phyloP scores from a whole-genome alignment of 73 alveolate genomes.

The Symbiodinium pilosum region DNA sequence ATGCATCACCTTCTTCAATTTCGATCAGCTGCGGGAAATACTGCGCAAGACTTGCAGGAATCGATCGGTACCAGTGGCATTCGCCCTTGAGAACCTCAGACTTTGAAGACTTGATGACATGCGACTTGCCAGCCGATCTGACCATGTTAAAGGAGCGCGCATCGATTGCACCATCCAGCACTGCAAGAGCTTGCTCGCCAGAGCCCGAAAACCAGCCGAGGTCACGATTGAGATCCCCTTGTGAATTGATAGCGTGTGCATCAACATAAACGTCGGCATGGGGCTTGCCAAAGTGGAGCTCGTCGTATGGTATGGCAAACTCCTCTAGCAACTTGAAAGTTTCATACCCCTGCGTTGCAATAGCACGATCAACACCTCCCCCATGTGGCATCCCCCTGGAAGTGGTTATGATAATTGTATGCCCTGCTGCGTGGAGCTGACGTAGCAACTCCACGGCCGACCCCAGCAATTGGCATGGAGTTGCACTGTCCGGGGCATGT shows the following conservation, averaged over 20 bases:
- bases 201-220: constrained; percentile 50
- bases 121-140: constrained; percentile 24
- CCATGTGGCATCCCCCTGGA: constrained; percentile 57
- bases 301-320: constrained; percentile 69
- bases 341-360: constrained; percentile 60
- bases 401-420: constrained; percentile 90
- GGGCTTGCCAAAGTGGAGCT: constrained; percentile 93
- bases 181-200: background rate
- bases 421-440: constrained; percentile 37
- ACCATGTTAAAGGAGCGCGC: constrained; percentile 79
- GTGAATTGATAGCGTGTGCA: constrained; percentile 70
- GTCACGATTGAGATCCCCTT: constrained; percentile 68
- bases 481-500: background rate
- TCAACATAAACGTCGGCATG: constrained; percentile 58
- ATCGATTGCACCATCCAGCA: constrained; percentile 71
- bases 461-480: constrained; percentile 2
- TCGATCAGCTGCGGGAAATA: constrained; percentile 62
- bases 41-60: constrained; percentile 23
- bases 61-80: constrained; percentile 58
- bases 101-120: constrained; percentile 58
- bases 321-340: constrained; percentile 47
- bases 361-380: constrained; percentile 64
- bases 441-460: constrained; percentile 67
- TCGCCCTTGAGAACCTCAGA: constrained; percentile 67
- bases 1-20: constrained; percentile 54